phyloP scores from a whole-genome alignment of 2,329 filamentous ascomycete genomes.

The Aulographum hederae region DNA sequence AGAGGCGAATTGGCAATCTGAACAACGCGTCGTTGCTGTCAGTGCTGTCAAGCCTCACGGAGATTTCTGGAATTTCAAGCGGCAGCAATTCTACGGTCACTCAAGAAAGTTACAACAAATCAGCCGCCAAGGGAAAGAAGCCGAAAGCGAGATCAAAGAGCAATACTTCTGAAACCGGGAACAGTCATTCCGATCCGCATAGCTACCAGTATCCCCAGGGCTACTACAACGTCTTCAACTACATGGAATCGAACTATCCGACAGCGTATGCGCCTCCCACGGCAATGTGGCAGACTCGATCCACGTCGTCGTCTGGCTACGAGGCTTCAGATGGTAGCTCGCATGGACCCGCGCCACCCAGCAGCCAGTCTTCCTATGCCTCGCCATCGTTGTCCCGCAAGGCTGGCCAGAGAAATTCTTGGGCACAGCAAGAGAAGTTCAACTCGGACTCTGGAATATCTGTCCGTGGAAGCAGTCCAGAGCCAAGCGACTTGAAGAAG shows the following conservation, averaged over 20 bases:
- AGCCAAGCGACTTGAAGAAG: constrained; percentile 6
- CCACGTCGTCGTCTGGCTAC: background rate
- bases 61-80: constrained; percentile 21
- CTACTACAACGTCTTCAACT: background rate
- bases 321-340: background rate
- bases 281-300: background rate
- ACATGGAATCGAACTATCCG: background rate
- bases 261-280: background rate
- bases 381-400: background rate
- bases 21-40: constrained; percentile 24
- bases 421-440: background rate
- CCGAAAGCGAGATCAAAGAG: constrained; percentile 5
- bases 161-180: no score
- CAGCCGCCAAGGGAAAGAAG: constrained; percentile 10
- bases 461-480: constrained; percentile 15
- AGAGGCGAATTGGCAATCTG: constrained; percentile 14
- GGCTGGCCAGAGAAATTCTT: no score
- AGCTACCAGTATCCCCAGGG: no score
- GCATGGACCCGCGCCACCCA: constrained; percentile 5
- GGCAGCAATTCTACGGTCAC: constrained; percentile 28
- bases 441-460: constrained; percentile 13
- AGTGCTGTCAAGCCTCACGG: constrained; percentile 21
- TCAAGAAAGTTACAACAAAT: constrained; percentile 21
- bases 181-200: no score
- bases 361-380: no score